Base-by-base conservation (phyloP, 2,329 filamentous ascomycete species). In the Esteya vermicola region DNA sequence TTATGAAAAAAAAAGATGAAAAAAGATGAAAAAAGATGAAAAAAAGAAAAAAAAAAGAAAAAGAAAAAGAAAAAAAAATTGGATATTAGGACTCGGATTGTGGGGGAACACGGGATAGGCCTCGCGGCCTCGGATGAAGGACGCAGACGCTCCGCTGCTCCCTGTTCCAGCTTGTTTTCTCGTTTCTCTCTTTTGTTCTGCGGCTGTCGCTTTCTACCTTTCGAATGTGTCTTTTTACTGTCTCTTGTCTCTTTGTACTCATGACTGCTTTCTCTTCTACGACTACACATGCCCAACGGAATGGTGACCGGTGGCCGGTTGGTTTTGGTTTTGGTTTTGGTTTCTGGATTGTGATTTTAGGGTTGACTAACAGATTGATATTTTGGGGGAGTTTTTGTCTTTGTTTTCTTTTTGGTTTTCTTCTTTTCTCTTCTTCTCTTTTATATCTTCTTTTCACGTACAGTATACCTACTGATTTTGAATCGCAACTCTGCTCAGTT, bases 311-410 rank as follows among this genome's bases (percentile, higher is more conserved):
- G n/a, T n/a, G n/a, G n/a, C n/a, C n/a, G n/a, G n/a, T n/a, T n/a
- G n/a, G n/a, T n/a, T n/a, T n/a, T n/a, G n/a, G n/a, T n/a, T n/a
- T n/a, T n/a, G n/a, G n/a, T n/a, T n/a, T n/a, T n/a, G n/a, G n/a
- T n/a, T n/a, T n/a, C n/a, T n/a, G n/a, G n/a, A n/a, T n/a, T 34
- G 18, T 32, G 28, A 31, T 16, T 28, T 36, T n/a, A 9, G 10
- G 14, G 10, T 31, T 31, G 10, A 31, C 18, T 14, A 9, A 12
- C 25, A 20, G 19, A 19, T 32, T 36, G 18, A 27, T 22, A 40
- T 26, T 40, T 40, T 39, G 21, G 14, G 18, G 6, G 31, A 33
- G 22, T 36, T 45, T 43, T 39, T 22, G 30, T 16, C 34, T 34
- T 19, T 39, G 14, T 28, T 10, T 18, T 20, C 19, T 12, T 36